Base-by-base conservation (phyloP, 2,329 filamentous ascomycete genomes). In the Verticillium alfalfae region DNA sequence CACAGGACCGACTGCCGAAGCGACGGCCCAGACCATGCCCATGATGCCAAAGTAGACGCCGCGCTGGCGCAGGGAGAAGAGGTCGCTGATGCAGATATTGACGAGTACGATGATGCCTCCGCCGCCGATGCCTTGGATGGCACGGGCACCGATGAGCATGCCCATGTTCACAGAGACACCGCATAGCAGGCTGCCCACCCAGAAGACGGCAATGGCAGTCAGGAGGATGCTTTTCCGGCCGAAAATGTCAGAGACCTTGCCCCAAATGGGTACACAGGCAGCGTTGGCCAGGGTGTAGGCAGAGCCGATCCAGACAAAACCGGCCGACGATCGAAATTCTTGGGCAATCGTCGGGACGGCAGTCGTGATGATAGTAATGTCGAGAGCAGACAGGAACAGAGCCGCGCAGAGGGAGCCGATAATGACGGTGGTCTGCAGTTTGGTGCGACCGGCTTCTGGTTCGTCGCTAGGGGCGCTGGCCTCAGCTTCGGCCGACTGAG, bases 241-340 rank as follows among this genome's bases (percentile, higher is more conserved):
- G 79, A 79, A 87, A 38, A 86, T 85, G 64, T 87, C 84, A 1
- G 79, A 80, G 39, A 86, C 71, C 63, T 83, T 84, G 5, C 87
- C 88, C 90, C 90, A 93, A n/a, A 89, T 83, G 0, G 89, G 88
- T 0, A 84, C 85, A 2, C 81, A 81, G 0, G 89, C 87, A 0
- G 89, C 87, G 68, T 86, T 86, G 16, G 87, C 88, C 12, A 93
- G 83, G 3, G 92, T 78, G 71, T 90, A 93, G 0, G 90, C 85
- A 34, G 84, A 87, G 1, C 90, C 90, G 63, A 94, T 89, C 91
- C 90, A 93, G 15, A 87, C 86, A 73, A 92, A 93, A 7, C 88
- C 88, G 1, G 84, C 78, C 16, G 83, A 84, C 36, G 85, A 88
- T 57, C 83, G 70, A 41, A 92, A 81, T 34, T 88, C 78, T 2